phyloP scores from a whole-genome alignment of 2,329 filamentous ascomycete species.

The Fusarium sp. region DNA sequence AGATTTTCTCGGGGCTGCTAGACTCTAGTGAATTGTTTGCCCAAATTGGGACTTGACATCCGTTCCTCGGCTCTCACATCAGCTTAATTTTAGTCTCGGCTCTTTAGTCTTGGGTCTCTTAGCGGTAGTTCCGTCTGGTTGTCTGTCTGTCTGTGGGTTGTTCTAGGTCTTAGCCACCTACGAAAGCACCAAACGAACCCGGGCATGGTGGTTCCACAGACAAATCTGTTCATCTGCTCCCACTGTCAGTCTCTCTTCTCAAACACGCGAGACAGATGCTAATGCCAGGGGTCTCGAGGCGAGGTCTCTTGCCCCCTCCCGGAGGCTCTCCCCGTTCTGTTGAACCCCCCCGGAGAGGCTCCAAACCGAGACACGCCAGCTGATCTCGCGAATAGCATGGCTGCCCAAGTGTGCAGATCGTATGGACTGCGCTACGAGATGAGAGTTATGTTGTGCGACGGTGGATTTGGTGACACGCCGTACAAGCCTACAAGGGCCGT shows the following conservation, averaged over 20 bases:
- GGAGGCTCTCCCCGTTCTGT: slow-evolving; percentile 4
- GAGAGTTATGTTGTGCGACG: background rate
- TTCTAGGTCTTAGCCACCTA: background rate
- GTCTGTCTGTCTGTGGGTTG: background rate
- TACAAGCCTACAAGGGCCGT: slow-evolving; percentile 2
- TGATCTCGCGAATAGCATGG: slow-evolving; percentile 12
- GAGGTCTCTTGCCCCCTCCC: background rate
- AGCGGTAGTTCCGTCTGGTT: background rate
- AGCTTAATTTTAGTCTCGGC: background rate
- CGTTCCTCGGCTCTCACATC: slow-evolving; percentile 5
- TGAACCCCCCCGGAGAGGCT: background rate
- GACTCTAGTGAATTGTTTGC: background rate
- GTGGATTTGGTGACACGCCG: slow-evolving; percentile 22
- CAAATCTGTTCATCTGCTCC: background rate
- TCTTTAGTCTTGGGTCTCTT: background rate
- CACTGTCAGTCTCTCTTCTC: background rate
- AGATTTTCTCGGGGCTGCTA: slow-evolving; percentile 3
- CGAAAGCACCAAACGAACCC: background rate
- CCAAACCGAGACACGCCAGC: slow-evolving; percentile 12
- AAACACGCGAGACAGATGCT: background rate
- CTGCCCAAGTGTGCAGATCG: slow-evolving; percentile 10
- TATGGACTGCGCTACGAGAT: background rate
- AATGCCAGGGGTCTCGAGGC: background rate
- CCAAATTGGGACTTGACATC: slow-evolving; percentile 7
- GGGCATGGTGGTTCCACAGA: background rate